Conservation (phyloP, 179 eudicot species). For the Dionaea muscipula region DNA sequence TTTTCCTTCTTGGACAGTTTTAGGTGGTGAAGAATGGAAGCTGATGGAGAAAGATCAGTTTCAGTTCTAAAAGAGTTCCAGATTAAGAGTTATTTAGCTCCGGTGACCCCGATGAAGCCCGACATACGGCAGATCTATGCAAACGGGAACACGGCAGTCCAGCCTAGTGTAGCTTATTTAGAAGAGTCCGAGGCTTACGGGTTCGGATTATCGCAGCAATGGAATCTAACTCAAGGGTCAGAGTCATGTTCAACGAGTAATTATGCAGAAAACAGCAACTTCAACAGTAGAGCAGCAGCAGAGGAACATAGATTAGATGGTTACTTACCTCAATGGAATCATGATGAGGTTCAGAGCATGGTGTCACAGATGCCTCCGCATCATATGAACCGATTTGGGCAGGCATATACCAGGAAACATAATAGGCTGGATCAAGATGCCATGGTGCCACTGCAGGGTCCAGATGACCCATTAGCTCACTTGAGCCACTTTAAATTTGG, state of each 20-base stretch:
- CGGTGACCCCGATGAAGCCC: slow-evolving; percentile 19
- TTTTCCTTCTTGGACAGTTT: not conserved
- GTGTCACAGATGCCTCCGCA: not conserved
- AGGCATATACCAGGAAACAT: slow-evolving; percentile 1
- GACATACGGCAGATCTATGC: slow-evolving; percentile 17
- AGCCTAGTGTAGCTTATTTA: slow-evolving; percentile 1
- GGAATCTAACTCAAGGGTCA: not conserved
- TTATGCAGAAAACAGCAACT: not conserved
- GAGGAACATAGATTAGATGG: slow-evolving; percentile 18
- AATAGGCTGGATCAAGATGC: slow-evolving; percentile 7
- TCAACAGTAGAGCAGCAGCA: not conserved
- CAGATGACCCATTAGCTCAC: slow-evolving; percentile 2
- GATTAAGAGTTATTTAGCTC: slow-evolving; percentile 17
- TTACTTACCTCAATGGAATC: slow-evolving; percentile 17
- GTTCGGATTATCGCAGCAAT: slow-evolving; percentile 15
- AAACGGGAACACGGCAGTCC: slow-evolving; percentile 10
- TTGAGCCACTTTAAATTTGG: slow-evolving; percentile 13
- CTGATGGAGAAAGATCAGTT: slow-evolving; percentile 22
- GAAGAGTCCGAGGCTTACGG: slow-evolving; percentile 14
- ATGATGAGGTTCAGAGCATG: slow-evolving; percentile 17
- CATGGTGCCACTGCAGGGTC: not conserved
- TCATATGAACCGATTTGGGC: not conserved
- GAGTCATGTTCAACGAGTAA: not conserved
- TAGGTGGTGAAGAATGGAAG: slow-evolving; percentile 18
- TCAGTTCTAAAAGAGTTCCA: slow-evolving; percentile 17